These are phyloP conservation scores for Zygosaccharomyces pseudobailii DNA, from an alignment of 1,139 yeast species.

Conservation along the genomic window DNA sequence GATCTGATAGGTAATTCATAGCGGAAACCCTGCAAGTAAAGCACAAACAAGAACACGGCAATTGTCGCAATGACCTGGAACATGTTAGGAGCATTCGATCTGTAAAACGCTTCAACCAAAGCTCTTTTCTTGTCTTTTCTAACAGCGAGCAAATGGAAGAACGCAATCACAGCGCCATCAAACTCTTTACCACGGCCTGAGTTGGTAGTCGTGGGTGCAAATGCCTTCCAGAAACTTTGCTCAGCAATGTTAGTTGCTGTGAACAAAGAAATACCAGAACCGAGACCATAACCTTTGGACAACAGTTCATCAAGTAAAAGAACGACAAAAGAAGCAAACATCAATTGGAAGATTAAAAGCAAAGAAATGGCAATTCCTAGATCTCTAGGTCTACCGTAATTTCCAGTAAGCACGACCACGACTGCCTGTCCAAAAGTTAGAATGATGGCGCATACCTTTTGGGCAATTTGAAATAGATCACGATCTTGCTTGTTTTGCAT, in stretches of 20 bases:
- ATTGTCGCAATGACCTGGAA: constrained; percentile 83
- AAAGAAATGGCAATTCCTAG: constrained; percentile 91
- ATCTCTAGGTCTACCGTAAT: constrained; percentile 89
- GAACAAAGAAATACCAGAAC: constrained; percentile 92
- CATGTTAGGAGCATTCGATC: constrained; percentile 91
- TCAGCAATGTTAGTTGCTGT: constrained; percentile 98
- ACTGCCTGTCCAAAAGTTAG: constrained; percentile 95
- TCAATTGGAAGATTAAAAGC: constrained; percentile 84
- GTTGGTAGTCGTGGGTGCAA: constrained; percentile 94
- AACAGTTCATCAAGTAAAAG: constrained; percentile 87
- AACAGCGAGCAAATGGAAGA: constrained; percentile 83
- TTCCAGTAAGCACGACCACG: constrained; percentile 92
- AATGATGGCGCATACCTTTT: constrained; percentile 86
- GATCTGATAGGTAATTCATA: constrained; percentile 92
- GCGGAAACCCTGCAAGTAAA: constrained; percentile 92
- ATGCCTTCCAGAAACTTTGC: constrained; percentile 96
- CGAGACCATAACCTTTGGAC: constrained; percentile 97
- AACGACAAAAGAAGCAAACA: constrained; percentile 90
- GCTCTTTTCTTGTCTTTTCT: constrained; percentile 92
- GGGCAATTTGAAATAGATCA: constrained; percentile 88
- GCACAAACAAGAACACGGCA: constrained; percentile 75
- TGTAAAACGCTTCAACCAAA: constrained; percentile 87
- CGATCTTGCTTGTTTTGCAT: constrained; percentile 84
- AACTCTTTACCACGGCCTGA: constrained; percentile 94
- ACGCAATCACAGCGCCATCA: constrained; percentile 92